Percentiles rank a stretch among this genome's conserved stretches.
Evolutionary conservation across 768 basidiomycete genomes (phyloP).

Genomic region (Russula ochroleuca): DNA sequence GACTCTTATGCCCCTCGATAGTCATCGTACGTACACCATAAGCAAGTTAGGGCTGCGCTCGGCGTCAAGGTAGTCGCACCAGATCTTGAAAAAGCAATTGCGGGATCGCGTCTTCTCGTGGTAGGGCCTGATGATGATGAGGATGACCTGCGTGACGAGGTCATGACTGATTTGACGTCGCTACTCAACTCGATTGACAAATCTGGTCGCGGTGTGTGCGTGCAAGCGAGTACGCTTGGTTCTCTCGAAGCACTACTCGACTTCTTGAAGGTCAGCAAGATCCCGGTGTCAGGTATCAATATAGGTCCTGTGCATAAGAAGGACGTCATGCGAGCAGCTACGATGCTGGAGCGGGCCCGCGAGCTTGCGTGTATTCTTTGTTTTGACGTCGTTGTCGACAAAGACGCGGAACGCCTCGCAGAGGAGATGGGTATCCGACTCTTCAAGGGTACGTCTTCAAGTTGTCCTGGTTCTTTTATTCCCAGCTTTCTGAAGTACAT

Average conservation of each 20-base stretch:
- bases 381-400: slow-evolving; percentile 94
- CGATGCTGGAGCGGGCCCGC: slow-evolving; percentile 94
- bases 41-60: slow-evolving; percentile 93
- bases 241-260: slow-evolving; percentile 95
- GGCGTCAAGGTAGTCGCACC: slow-evolving; percentile 95
- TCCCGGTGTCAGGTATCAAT: slow-evolving; percentile 95
- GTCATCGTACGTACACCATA: slow-evolving; percentile 96
- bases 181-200: slow-evolving; percentile 89
- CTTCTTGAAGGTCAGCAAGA: slow-evolving; percentile 92
- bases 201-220: slow-evolving; percentile 93
- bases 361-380: slow-evolving; percentile 94
- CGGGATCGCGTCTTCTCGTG: slow-evolving; percentile 90
- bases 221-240: slow-evolving; percentile 95
- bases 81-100: slow-evolving; percentile 96
- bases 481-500: neutral
- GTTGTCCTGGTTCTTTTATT: neutral
- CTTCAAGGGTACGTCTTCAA: slow-evolving; percentile 71
- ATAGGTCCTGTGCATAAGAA: slow-evolving; percentile 96
- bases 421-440: slow-evolving; percentile 91
- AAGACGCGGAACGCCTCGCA: slow-evolving; percentile 85
- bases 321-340: slow-evolving; percentile 86
- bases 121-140: slow-evolving; percentile 95
- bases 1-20: slow-evolving; percentile 33
- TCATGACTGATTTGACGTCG: slow-evolving; percentile 93
- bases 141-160: slow-evolving; percentile 88